Conservation (phyloP, 192 early-diverging fungal genomes). For the Gaertneriomyces semiglobifer region DNA sequence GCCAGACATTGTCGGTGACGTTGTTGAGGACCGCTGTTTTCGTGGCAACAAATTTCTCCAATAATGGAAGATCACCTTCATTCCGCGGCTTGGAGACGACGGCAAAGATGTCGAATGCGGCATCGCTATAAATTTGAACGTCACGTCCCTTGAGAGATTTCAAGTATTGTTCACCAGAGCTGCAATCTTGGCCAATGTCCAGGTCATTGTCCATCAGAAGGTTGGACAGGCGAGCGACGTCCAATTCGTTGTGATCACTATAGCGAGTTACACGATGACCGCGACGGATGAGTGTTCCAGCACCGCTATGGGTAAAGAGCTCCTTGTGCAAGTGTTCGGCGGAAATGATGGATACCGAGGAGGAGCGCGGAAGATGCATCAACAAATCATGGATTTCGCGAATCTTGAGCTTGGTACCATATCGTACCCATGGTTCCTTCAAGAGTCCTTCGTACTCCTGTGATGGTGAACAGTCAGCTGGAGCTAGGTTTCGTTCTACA, state of each 20-base stretch:
- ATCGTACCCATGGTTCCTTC: constrained; percentile 94
- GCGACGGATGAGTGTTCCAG: constrained; percentile 94
- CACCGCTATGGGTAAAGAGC: constrained; percentile 96
- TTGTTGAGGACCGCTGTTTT: constrained; percentile 88
- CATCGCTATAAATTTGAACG: constrained; percentile 85
- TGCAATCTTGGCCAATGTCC: constrained; percentile 59
- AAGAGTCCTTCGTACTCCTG: constrained; percentile 93
- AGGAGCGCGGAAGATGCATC: constrained; percentile 91
- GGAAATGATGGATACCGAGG: constrained; percentile 98
- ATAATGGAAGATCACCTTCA: constrained; percentile 52
- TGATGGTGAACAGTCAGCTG: not conserved
- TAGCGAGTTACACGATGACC: constrained; percentile 85
- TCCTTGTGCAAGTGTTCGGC: constrained; percentile 99
- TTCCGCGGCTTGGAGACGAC: constrained; percentile 62
- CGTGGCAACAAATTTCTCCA: constrained; percentile 89
- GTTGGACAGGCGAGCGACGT: constrained; percentile 76
- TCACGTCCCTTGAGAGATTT: constrained; percentile 61
- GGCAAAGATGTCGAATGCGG: constrained; percentile 88
- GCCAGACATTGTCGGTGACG: constrained; percentile 96
- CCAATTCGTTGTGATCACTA: constrained; percentile 54
- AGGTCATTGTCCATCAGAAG: constrained; percentile 76
- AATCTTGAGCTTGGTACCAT: constrained; percentile 98
- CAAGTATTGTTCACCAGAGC: constrained; percentile 72
- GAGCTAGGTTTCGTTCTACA: not conserved
- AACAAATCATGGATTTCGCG: constrained; percentile 95